Evolutionary conservation across 345 rosid species (phyloP), one percentile per base, ranked within the genome.

Genomic region (Litchi chinensis): DNA sequence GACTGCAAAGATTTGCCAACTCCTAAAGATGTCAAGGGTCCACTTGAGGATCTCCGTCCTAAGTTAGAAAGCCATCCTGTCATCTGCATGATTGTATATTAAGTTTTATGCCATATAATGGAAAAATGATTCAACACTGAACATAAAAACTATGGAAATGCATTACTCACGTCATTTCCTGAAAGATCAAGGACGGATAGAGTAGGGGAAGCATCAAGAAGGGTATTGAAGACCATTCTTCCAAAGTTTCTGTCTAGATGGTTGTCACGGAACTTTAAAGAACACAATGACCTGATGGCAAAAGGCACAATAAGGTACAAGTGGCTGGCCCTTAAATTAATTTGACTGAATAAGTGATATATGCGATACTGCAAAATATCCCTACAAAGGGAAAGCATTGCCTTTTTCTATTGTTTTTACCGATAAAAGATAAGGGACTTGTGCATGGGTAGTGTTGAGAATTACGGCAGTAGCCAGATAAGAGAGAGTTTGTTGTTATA

Each of bases 61-160:
- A 90, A 87, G 86, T 85, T 82, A 75, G 88, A 86, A 71, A 94
- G 94, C 97, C 97, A 92, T 76, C 99, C 97, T 80, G 92, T 75
- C 79, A 95, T 88, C 97, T 94, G 83, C 63, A 48, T 48, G 9
- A 77, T 56, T 43, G 64, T 64, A 37, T 60, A 46, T 66, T 28
- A 79, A 39, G 40, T 68, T n/a, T 44, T 75, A 57, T 75, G 44
- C 32, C 78, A n/a, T 75, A 62, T 75, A 78, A 77, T 52, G 60
- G 57, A 67, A 56, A 54, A 67, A 79, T 22, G 65, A 65, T 44
- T 62, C 74, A 73, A 57, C 70, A 28, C 39, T 76, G 44, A 70
- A 24, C 26, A 63, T 54, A 43, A 41, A 70, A 69, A 65, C 43
- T n/a, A 74, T 74, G 28, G 15, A 67, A 88, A 59, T 65, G 71